Evolutionary conservation across 106 monocot species (phyloP), one percentile per base, ranked within the genome.

Genomic region (Acorus calamus): DNA sequence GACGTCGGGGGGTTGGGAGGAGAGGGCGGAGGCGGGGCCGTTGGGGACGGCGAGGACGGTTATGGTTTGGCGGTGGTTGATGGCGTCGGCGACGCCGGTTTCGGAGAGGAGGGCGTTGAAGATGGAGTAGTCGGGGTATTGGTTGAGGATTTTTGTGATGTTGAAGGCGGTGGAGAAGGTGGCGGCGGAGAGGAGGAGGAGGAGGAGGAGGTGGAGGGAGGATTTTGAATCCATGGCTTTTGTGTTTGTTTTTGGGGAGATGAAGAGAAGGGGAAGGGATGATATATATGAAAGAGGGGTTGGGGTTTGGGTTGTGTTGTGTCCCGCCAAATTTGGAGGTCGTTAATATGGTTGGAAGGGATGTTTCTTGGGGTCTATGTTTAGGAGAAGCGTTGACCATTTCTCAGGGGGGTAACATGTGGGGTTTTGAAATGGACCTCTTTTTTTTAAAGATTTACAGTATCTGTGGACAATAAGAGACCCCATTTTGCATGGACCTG

Each of bases 51-150:
- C 60, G 3, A 60, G 60, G 14, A 60, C 9, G 45, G 60, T 60
- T 2, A 60, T 6, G 3, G 60, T 60, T 46, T 60, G 60, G 8
- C 45, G 42, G 60, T 45, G 42, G 45, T 60, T 60, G 60, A 60
- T 60, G 46, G 44, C 60, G 11, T 5, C 5, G 60, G 60, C 60
- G 45, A 60, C 11, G 6, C 11, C 11, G 62, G 62, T 49, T 14
- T 62, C 13, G 2, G 62, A 13, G 4, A 62, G 62, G 62, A 62
- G 48, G 49, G 6, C 4, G 8, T 62, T 62, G 62, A 62, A 49
- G 62, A 5, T 11, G 47, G 49, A 11, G 62, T 14, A 62, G 49
- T 14, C 62, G 12, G 49, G 13, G 62, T 12, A 62, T 8, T 49
- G 3, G 2, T 12, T 4, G 6, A 62, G 62, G 62, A 62, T 47